Evolutionary conservation across 768 basidiomycete genomes (phyloP).

Genomic region (Leucosporidium scottii): DNA sequence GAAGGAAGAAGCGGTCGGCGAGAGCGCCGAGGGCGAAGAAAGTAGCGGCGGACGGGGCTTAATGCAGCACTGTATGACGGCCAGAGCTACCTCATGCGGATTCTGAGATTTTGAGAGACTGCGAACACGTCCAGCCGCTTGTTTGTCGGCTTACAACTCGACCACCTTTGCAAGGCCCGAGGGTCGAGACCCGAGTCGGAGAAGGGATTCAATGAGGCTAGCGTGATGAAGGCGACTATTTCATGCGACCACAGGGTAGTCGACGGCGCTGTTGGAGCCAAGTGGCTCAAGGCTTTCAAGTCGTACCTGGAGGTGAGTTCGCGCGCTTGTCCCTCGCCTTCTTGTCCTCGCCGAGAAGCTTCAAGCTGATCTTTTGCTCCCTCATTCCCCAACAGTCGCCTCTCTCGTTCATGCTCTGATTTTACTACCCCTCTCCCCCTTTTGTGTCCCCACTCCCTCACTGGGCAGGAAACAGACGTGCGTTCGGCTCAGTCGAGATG

Average conservation of each 20-base stretch:
- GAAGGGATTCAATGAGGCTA: slow-evolving; percentile 86
- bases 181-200: too few relatives aligned
- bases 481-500: too few relatives aligned
- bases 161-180: too few relatives aligned
- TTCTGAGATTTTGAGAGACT: too few relatives aligned
- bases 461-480: too few relatives aligned
- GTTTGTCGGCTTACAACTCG: too few relatives aligned
- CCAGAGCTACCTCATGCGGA: too few relatives aligned
- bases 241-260: slow-evolving; percentile 93
- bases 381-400: slow-evolving; percentile 19
- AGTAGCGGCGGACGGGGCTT: too few relatives aligned
- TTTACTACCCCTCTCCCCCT: background rate
- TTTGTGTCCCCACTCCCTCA: background rate
- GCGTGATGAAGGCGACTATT: slow-evolving; percentile 91
- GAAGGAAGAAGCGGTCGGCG: too few relatives aligned
- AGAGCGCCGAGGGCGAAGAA: too few relatives aligned
- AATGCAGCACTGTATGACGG: too few relatives aligned
- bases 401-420: slow-evolving; percentile 35
- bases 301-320: slow-evolving; percentile 32
- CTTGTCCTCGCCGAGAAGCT: background rate
- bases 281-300: slow-evolving; percentile 52
- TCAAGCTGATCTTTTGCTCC: background rate
- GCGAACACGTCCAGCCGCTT: too few relatives aligned
- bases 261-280: slow-evolving; percentile 89
- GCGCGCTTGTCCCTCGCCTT: background rate